A percentile compares a stretch with the other conserved stretches of the same genome.
phyloP scores from a whole-genome alignment of 1,139 yeast genomes.

The Yamadazyma aaseri region DNA sequence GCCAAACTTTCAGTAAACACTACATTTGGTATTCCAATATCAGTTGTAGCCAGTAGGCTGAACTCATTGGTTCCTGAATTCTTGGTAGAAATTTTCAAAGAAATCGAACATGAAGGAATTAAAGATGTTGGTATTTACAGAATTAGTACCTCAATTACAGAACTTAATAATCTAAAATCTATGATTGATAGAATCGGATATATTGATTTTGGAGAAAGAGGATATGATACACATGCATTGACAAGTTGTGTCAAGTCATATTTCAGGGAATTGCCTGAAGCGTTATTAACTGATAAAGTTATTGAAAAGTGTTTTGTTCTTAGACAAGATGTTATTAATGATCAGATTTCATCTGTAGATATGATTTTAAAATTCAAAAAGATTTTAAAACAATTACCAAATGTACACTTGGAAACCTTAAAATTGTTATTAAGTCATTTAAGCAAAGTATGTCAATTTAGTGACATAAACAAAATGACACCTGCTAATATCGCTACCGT shows the following conservation, averaged over 20 bases:
- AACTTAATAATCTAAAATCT: conserved; percentile 65
- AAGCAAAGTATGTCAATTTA: conserved; percentile 55
- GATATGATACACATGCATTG: conserved; percentile 82
- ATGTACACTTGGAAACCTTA: conserved; percentile 64
- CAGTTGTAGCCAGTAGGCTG: conserved; percentile 73
- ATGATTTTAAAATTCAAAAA: conserved; percentile 39
- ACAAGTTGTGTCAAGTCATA: conserved; percentile 88
- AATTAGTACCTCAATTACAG: conserved; percentile 84
- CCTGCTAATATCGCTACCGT: conserved; percentile 81
- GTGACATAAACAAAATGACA: conserved; percentile 72
- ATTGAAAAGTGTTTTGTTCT: conserved; percentile 49
- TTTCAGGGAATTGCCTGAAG: conserved; percentile 86
- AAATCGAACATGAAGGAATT: conserved; percentile 78
- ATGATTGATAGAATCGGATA: conserved; percentile 74
- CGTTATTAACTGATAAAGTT: conserved; percentile 60
- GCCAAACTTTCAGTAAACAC: conserved; percentile 20
- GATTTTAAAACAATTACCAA: conserved; percentile 56
- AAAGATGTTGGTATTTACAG: conserved; percentile 92
- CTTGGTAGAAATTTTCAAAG: conserved; percentile 62
- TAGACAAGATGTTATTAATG: conserved; percentile 28
- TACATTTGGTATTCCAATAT: conserved; percentile 90
- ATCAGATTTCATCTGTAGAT: conserved; percentile 8
- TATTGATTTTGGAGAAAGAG: conserved; percentile 56
- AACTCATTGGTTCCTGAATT: conserved; percentile 60
- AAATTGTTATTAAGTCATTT: conserved; percentile 69